Conservation (phyloP, 2,329 filamentous ascomycete species). For the Incumbomyces lentus region DNA sequence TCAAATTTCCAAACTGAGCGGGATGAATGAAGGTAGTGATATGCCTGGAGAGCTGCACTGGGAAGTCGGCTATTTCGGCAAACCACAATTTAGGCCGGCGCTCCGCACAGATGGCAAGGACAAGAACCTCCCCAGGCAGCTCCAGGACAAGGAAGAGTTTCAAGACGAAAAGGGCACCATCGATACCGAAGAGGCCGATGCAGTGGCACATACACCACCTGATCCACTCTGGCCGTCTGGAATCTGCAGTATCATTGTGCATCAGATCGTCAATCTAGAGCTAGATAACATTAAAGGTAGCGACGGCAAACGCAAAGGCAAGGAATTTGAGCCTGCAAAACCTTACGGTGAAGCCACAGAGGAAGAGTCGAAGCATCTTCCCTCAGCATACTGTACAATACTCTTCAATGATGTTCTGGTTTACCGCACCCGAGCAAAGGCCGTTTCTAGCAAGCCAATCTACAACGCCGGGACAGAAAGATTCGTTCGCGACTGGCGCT, state of each 20-base stretch:
- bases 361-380: slow-evolving; percentile 66
- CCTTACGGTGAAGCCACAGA: slow-evolving; percentile 76
- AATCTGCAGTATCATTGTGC: slow-evolving; percentile 72
- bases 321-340: slow-evolving; percentile 81
- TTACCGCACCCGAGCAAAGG: slow-evolving; percentile 91
- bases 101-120: slow-evolving; percentile 82
- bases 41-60: slow-evolving; percentile 94
- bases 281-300: slow-evolving; percentile 85
- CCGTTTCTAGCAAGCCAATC: slow-evolving; percentile 86
- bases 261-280: slow-evolving; percentile 92
- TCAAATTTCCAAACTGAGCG: slow-evolving; percentile 70
- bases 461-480: slow-evolving; percentile 94
- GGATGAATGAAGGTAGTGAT: slow-evolving; percentile 68
- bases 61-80: slow-evolving; percentile 93
- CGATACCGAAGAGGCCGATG: slow-evolving; percentile 65
- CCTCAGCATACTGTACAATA: slow-evolving; percentile 90
- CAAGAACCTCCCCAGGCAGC: slow-evolving; percentile 59
- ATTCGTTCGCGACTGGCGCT: slow-evolving; percentile 89
- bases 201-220: slow-evolving; percentile 78
- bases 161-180: slow-evolving; percentile 80
- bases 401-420: slow-evolving; percentile 35
- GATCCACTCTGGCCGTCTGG: slow-evolving; percentile 96
- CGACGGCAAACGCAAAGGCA: slow-evolving; percentile 66
- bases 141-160: slow-evolving; percentile 64
- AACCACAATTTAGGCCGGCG: slow-evolving; percentile 75